Conservation (phyloP, 2,329 filamentous ascomycete species). For the Diaporthe velutina region DNA sequence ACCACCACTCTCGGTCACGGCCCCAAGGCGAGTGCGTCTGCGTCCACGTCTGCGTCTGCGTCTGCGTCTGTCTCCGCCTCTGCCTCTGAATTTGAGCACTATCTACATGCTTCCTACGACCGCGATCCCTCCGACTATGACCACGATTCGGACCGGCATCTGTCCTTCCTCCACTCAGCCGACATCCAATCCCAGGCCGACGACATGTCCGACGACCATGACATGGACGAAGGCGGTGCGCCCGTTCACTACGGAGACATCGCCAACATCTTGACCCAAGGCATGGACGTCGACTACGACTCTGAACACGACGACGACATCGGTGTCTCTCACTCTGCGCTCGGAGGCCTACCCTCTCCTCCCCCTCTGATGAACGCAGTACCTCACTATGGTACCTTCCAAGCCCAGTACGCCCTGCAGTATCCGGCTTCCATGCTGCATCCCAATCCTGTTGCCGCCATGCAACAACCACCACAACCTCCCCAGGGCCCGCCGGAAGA, state of each 20-base stretch:
- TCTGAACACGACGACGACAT: slow-evolving; percentile 29
- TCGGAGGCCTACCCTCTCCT: background rate
- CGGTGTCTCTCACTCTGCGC: slow-evolving; percentile 13
- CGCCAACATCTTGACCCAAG: slow-evolving; percentile 41
- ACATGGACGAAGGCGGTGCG: slow-evolving; percentile 44
- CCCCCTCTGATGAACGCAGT: slow-evolving; percentile 27
- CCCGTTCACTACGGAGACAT: slow-evolving; percentile 42
- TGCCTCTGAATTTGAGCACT: slow-evolving; percentile 18
- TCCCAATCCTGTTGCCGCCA: background rate
- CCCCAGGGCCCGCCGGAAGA: slow-evolving; percentile 10
- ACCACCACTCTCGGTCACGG: background rate
- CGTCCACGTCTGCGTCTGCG: background rate
- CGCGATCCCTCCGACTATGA: slow-evolving; percentile 26
- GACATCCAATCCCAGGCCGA: slow-evolving; percentile 35
- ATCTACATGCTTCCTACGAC: slow-evolving; percentile 29
- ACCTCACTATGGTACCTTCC: slow-evolving; percentile 21
- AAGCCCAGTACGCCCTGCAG: slow-evolving; percentile 15
- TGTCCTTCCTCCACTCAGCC: slow-evolving; percentile 23
- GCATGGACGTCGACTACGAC: slow-evolving; percentile 43
- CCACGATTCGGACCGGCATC: slow-evolving; percentile 9
- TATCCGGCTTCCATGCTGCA: background rate
- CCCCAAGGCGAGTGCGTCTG: slow-evolving; percentile 6
- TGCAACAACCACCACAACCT: slow-evolving; percentile 28
- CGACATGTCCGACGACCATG: slow-evolving; percentile 43
- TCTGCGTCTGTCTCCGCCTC: background rate